Base-by-base conservation (phyloP, 345 rosid species). In the Adansonia digitata region DNA sequence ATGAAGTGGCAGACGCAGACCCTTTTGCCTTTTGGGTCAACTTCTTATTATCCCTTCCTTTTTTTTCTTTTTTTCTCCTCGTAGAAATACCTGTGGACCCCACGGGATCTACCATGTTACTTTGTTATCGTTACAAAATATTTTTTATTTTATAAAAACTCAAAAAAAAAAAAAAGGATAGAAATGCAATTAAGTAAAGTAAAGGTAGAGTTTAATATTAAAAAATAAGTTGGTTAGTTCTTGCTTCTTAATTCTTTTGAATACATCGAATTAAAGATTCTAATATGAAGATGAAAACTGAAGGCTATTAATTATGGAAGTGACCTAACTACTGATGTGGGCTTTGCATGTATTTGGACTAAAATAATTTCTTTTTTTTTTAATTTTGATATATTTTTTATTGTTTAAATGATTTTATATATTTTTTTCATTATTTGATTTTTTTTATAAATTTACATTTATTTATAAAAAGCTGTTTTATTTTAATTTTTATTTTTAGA, bases 21-120 rank as follows among this genome's bases (percentile, higher is more conserved):
- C n/a, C n/a, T n/a, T n/a, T n/a, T n/a, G n/a, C 75, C 75, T 67
- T 79, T 76, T 55, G 29, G 68, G 84, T 81, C 79, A 78, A 83
- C 84, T 18, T 64, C 75, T 35, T 29, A 14, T 13, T 27, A 40
- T 46, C 34, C 48, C 3, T 62, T 78, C 59, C 15, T 69, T 78
- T 67, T n/a, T n/a, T n/a, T n/a, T n/a, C n/a, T n/a, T n/a, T n/a
- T n/a, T n/a, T n/a, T n/a, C n/a, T 60, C 20, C 52, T 55, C 46
- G 4, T 49, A 20, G 52, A 64, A 71, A 43, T 42, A 27, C 26
- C 10, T 2, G 45, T 15, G 70, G 83, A 64, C 34, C 77, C 85
- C 73, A 42, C 53, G 37, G 34, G 35, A 42, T 10, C 24, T 2
- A 13, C 0, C 2, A 24, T 34, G 51, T 12, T 37, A 53, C 46